Conservation (phyloP, 2,329 filamentous ascomycete species). For the Epichloe baconii region DNA sequence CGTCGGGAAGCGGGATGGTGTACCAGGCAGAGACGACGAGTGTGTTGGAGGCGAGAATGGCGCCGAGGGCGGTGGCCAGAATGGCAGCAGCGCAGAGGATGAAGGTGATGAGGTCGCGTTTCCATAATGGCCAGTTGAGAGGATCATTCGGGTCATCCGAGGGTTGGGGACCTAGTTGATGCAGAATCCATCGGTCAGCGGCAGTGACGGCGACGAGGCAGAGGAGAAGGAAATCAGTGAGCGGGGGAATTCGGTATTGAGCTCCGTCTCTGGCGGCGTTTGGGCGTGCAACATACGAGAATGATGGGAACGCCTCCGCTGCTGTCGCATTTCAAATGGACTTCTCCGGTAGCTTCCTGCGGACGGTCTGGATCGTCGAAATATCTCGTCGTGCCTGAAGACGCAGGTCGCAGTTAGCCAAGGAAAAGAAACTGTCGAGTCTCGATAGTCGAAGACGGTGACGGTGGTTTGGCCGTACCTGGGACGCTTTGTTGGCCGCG, state of each 20-base stretch:
- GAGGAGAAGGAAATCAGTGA: no score
- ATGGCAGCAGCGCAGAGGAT: slow-evolving; percentile 70
- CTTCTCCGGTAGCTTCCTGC: slow-evolving; percentile 26
- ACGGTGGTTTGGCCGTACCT: slow-evolving; percentile 36
- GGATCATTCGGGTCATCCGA: slow-evolving; percentile 87
- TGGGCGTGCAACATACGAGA: slow-evolving; percentile 38
- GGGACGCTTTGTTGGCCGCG: slow-evolving; percentile 55
- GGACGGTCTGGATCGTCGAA: slow-evolving; percentile 44
- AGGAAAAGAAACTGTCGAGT: neutral
- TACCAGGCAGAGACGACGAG: slow-evolving; percentile 62
- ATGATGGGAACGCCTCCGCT: slow-evolving; percentile 58
- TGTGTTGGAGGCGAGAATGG: slow-evolving; percentile 81
- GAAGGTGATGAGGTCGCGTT: slow-evolving; percentile 66
- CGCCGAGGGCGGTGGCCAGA: slow-evolving; percentile 71
- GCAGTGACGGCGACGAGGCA: neutral
- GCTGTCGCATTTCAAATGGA: slow-evolving; percentile 57
- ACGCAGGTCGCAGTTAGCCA: slow-evolving; percentile 2
- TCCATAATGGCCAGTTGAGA: slow-evolving; percentile 73
- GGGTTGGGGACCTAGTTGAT: slow-evolving; percentile 52
- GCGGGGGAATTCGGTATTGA: neutral
- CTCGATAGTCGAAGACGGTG: no score
- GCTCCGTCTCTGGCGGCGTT: neutral
- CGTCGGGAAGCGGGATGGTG: slow-evolving; percentile 51
- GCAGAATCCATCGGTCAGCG: neutral
- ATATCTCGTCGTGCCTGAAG: slow-evolving; percentile 48